phyloP scores from a whole-genome alignment of 129 eudicot genomes.

The Helichrysum umbraculigerum region DNA sequence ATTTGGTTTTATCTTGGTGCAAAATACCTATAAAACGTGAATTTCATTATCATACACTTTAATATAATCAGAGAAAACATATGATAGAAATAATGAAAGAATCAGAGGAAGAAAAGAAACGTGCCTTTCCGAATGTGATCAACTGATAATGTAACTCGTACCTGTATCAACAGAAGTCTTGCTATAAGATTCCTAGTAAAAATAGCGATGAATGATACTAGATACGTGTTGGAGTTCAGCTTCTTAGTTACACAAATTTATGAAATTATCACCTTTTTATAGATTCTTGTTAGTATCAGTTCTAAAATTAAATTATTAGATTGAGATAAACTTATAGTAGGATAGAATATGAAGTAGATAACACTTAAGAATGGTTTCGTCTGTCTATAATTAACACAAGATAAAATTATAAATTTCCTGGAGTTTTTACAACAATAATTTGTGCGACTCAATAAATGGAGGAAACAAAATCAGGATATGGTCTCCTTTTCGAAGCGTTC shows the following conservation, averaged over 20 bases:
- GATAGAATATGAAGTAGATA: neutral
- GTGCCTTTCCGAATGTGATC: constrained; percentile 85
- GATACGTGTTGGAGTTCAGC: neutral
- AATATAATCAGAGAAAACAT: constrained; percentile 6
- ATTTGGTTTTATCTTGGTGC: constrained; percentile 60
- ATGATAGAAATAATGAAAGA: neutral
- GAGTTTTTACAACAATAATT: neutral
- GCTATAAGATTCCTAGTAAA: constrained; percentile 5
- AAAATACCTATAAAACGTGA: constrained; percentile 46
- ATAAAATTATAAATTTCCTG: neutral
- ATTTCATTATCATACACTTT: neutral
- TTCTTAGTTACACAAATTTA: neutral
- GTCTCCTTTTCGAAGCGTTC: neutral
- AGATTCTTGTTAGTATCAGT: neutral
- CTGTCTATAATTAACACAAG: neutral
- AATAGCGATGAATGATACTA: constrained; percentile 9
- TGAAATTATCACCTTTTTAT: neutral
- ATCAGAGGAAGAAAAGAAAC: neutral
- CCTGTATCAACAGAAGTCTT: constrained; percentile 37
- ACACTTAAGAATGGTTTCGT: neutral
- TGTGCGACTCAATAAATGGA: neutral
- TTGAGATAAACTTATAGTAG: neutral
- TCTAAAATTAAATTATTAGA: neutral
- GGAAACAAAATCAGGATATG: neutral
- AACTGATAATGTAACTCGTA: constrained; percentile 73